A percentile compares a stretch with the other conserved stretches of the same genome.
These are phyloP conservation scores for Cinnamomum micranthum DNA, from an alignment of 164 flowering plant genomes.

Conservation along the genomic window DNA sequence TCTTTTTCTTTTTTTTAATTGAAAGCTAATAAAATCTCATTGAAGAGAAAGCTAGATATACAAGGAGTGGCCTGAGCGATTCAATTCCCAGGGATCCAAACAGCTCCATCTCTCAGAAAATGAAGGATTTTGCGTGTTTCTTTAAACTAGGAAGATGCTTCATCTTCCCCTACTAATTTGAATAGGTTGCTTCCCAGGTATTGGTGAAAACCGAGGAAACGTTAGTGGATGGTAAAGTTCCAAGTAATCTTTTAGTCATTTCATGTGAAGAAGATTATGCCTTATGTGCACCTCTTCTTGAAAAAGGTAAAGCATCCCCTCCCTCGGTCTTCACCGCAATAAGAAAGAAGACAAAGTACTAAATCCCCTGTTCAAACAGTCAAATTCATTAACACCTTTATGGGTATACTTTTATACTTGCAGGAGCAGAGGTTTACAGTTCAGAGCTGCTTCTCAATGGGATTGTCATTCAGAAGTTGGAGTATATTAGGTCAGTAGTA, in stretches of 20 bases:
- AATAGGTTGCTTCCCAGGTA: constrained; percentile 35
- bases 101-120: neutral
- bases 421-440: constrained; percentile 77
- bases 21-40: neutral
- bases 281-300: constrained; percentile 66
- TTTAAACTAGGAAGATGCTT: neutral
- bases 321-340: neutral
- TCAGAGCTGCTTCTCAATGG: constrained; percentile 88
- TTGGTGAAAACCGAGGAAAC: constrained; percentile 67
- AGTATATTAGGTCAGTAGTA: constrained; percentile 63
- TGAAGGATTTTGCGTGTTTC: neutral
- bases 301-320: constrained; percentile 52
- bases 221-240: constrained; percentile 38
- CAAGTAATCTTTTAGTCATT: constrained; percentile 59
- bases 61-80: neutral
- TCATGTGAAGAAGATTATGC: constrained; percentile 89
- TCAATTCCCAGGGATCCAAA: neutral
- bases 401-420: constrained; percentile 9
- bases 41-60: neutral
- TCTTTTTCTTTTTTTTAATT: too few relatives aligned
- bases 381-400: neutral
- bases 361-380: neutral
- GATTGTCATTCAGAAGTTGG: constrained; percentile 82
- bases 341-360: neutral
- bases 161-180: neutral